These are phyloP conservation scores for Cyberlindnera samutprakarnensis DNA, from an alignment of 805 yeast genomes.

Conservation along the genomic window DNA sequence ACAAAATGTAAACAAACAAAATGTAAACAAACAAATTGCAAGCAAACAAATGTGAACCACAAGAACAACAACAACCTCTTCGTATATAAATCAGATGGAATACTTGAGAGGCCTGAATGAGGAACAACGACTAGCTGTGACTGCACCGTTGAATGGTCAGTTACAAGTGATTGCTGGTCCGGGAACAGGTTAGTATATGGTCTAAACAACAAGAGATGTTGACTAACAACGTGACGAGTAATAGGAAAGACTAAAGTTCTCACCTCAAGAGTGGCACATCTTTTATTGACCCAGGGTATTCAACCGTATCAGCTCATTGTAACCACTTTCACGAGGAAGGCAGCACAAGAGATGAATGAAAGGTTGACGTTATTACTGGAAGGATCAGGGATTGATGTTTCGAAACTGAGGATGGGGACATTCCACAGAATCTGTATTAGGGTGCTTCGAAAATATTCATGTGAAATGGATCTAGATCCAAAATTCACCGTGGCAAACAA, in stretches of 20 bases:
- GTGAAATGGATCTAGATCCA: conserved; percentile 32
- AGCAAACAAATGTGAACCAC: too few relatives aligned
- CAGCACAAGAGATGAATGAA: conserved; percentile 77
- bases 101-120: conserved; percentile 25
- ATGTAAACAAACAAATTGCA: too few relatives aligned
- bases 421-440: conserved; percentile 78
- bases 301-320: conserved; percentile 64
- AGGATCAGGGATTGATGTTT: conserved; percentile 25
- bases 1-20: too few relatives aligned
- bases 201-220: neutral
- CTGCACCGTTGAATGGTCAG: conserved; percentile 31
- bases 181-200: conserved; percentile 44
- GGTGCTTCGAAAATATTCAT: conserved; percentile 50
- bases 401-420: conserved; percentile 68
- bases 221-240: neutral
- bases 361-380: conserved; percentile 38
- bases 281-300: conserved; percentile 43
- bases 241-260: conserved; percentile 67
- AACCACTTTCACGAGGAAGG: conserved; percentile 90
- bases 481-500: conserved; percentile 56
- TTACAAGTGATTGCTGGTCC: conserved; percentile 58
- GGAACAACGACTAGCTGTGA: conserved; percentile 38
- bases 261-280: conserved; percentile 68
- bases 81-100: too few relatives aligned
- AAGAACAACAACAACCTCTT: too few relatives aligned